Conservation (phyloP, 495 filamentous ascomycete genomes). For the Hyaloscypha variabilis region DNA sequence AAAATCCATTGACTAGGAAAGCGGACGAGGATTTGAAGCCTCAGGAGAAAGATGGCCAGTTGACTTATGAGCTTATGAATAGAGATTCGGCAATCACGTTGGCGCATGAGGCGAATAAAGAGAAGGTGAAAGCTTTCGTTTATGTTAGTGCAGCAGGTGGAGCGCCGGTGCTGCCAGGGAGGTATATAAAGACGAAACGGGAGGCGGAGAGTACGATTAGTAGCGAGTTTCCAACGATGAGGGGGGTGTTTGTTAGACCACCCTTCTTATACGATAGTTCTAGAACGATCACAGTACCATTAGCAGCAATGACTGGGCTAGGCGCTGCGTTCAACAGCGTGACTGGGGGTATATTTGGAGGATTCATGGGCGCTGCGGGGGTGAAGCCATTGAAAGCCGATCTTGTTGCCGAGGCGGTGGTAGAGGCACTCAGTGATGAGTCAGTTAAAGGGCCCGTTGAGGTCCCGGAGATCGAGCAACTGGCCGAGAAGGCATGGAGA, state of each 20-base stretch:
- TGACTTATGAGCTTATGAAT: constrained; percentile 99
- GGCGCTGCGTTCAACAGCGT: constrained; percentile 72
- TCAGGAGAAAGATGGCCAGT: constrained; percentile 69
- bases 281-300: constrained; percentile 78
- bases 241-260: constrained; percentile 81
- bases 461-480: constrained; percentile 67
- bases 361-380: constrained; percentile 77
- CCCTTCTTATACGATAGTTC: constrained; percentile 86
- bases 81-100: constrained; percentile 81
- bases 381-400: constrained; percentile 87
- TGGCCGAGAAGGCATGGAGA: constrained; percentile 79
- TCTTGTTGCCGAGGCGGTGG: constrained; percentile 78
- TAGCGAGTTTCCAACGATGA: constrained; percentile 69
- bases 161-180: constrained; percentile 75
- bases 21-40: constrained; percentile 61
- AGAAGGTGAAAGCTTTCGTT: constrained; percentile 69
- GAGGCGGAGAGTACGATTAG: constrained; percentile 84
- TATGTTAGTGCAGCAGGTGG: constrained; percentile 90
- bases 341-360: constrained; percentile 70
- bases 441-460: constrained; percentile 69
- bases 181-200: constrained; percentile 91
- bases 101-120: constrained; percentile 73
- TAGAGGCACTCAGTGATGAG: constrained; percentile 76
- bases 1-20: constrained; percentile 63
- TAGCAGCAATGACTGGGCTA: constrained; percentile 71